A percentile compares a stretch with the other conserved stretches of the same genome.
phyloP scores from a whole-genome alignment of 2,329 filamentous ascomycete species.

The Nemania abortiva region DNA sequence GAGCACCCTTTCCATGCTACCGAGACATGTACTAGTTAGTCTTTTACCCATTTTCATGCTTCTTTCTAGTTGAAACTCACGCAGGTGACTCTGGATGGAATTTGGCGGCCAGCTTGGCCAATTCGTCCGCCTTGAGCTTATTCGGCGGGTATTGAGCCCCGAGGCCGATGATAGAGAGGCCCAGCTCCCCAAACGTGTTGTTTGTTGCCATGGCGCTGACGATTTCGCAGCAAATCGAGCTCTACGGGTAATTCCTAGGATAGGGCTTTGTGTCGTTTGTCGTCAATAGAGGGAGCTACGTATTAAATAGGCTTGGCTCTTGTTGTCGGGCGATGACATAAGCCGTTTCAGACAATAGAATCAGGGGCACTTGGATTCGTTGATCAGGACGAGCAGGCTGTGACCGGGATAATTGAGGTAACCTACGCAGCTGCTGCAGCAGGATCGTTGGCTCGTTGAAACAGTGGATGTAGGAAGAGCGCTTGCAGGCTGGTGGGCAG shows the following conservation, averaged over 20 bases:
- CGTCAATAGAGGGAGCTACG: background rate
- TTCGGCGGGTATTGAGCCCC: slow-evolving; percentile 71
- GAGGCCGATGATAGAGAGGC: slow-evolving; percentile 71
- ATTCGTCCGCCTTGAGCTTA: slow-evolving; percentile 60
- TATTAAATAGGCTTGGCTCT: background rate
- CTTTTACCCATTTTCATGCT: background rate
- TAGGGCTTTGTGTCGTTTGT: background rate
- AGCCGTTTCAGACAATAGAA: slow-evolving; percentile 24
- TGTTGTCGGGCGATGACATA: slow-evolving; percentile 25
- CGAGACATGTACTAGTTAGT: slow-evolving; percentile 13
- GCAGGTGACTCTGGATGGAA: slow-evolving; percentile 71
- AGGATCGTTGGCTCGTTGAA: slow-evolving; percentile 10
- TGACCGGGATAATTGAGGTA: slow-evolving; percentile 15
- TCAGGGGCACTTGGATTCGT: slow-evolving; percentile 20
- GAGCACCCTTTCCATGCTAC: slow-evolving; percentile 72
- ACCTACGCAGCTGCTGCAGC: background rate
- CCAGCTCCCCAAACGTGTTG: slow-evolving; percentile 62
- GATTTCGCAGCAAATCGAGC: background rate
- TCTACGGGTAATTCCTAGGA: background rate
- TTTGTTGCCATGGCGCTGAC: slow-evolving; percentile 56
- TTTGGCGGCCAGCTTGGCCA: slow-evolving; percentile 65
- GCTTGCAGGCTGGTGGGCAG: background rate
- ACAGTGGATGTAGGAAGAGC: slow-evolving; percentile 16
- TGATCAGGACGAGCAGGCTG: slow-evolving; percentile 6
- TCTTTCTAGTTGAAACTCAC: slow-evolving; percentile 56